Evolutionary conservation across 805 yeast genomes (phyloP).

Genomic region (Metschnikowia cerradonensis): DNA sequence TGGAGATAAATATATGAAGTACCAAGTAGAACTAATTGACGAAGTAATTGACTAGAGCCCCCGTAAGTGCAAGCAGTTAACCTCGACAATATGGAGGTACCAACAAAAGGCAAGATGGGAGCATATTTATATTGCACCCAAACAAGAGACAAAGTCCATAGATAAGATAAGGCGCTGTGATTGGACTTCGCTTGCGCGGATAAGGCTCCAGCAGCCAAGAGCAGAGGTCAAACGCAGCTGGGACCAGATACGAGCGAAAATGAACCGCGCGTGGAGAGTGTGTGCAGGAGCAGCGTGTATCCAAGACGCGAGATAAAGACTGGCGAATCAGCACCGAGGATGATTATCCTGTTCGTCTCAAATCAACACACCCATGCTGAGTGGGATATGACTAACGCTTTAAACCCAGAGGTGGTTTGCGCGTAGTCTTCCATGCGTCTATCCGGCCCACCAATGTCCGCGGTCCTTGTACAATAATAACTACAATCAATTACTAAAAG

Average conservation of each 20-base stretch:
- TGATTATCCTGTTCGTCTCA: not conserved
- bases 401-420: no score
- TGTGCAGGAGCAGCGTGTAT: not conserved
- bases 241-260: not conserved
- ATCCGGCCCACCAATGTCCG: no score
- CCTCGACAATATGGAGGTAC: not conserved
- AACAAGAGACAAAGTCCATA: conserved; percentile 2
- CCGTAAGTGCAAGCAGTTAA: not conserved
- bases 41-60: no score
- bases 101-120: not conserved
- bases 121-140: conserved; percentile 3
- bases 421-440: not conserved
- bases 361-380: not conserved
- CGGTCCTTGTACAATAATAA: no score
- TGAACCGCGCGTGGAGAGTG: not conserved
- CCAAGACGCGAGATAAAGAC: conserved; percentile 1
- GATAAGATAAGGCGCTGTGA: conserved; percentile 5
- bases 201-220: not conserved
- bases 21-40: not conserved
- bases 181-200: conserved; percentile 3
- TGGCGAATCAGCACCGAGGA: not conserved
- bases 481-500: no score
- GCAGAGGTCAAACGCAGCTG: not conserved
- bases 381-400: no score
- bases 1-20: not conserved